Evolutionary conservation across 2,329 filamentous ascomycete genomes (phyloP).

Genomic region (Xylariomycetidae sp.): DNA sequence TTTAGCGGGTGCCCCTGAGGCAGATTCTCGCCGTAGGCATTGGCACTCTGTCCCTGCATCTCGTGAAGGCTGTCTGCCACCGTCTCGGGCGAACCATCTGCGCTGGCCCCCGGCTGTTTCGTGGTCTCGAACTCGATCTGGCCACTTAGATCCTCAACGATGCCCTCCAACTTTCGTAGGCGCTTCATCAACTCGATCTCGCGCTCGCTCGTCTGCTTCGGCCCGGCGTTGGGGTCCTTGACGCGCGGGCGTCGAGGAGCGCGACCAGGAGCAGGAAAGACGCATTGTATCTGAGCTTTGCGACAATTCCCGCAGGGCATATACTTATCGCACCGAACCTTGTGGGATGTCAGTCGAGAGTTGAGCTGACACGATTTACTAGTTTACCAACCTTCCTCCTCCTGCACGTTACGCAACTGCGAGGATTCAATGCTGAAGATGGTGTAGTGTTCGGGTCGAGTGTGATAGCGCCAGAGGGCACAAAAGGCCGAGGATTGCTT

Average conservation of each 20-base stretch:
- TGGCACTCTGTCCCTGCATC: slow-evolving; percentile 15
- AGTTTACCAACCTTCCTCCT: too few species aligned
- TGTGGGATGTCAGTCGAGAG: too few species aligned
- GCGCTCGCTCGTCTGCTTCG: slow-evolving; percentile 56
- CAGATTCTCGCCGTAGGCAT: slow-evolving; percentile 15
- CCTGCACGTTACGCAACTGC: slow-evolving; percentile 47
- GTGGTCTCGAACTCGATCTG: slow-evolving; percentile 54
- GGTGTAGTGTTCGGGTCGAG: slow-evolving; percentile 27
- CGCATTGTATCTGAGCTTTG: slow-evolving; percentile 64
- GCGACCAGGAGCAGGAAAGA: slow-evolving; percentile 70
- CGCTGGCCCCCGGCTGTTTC: slow-evolving; percentile 30
- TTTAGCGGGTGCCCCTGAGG: slow-evolving; percentile 12
- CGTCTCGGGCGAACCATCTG: slow-evolving; percentile 35
- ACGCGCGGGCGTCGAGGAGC: slow-evolving; percentile 63
- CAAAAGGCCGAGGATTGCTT: slow-evolving; percentile 10
- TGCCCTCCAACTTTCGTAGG: slow-evolving; percentile 67
- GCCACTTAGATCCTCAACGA: slow-evolving; percentile 65
- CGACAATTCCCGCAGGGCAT: slow-evolving; percentile 74
- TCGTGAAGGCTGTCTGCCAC: slow-evolving; percentile 18
- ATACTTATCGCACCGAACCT: slow-evolving; percentile 74
- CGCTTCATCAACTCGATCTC: slow-evolving; percentile 69
- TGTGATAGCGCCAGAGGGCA: slow-evolving; percentile 23
- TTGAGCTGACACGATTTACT: too few species aligned
- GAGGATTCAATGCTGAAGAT: slow-evolving; percentile 25
- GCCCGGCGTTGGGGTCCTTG: slow-evolving; percentile 59